A percentile compares a stretch with the other conserved stretches of the same genome.
Evolutionary conservation across 495 filamentous ascomycete genomes (phyloP).

Genomic region (Umbilicaria muhlenbergii): DNA sequence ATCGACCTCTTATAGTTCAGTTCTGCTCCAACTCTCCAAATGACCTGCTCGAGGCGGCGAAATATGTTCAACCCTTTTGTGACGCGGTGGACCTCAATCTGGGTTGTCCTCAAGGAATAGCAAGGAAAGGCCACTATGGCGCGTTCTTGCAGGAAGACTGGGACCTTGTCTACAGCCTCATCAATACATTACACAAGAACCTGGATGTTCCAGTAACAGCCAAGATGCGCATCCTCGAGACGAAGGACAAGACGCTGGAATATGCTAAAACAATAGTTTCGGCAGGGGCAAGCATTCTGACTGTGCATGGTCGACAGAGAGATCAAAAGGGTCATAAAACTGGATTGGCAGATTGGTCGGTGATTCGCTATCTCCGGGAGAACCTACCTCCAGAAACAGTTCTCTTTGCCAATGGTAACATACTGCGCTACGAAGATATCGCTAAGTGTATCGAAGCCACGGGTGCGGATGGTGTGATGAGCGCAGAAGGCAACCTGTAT

Average conservation of each 20-base stretch:
- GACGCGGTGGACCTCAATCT: constrained; percentile 95
- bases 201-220: constrained; percentile 76
- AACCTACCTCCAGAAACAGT: constrained; percentile 76
- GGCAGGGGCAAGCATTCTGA: constrained; percentile 83
- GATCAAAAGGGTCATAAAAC: constrained; percentile 97
- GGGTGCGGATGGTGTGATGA: constrained; percentile 88
- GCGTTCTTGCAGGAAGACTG: constrained; percentile 92
- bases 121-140: constrained; percentile 76
- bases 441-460: constrained; percentile 65
- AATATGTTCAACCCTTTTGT: constrained; percentile 63
- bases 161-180: constrained; percentile 60
- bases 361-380: constrained; percentile 67
- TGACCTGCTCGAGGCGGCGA: constrained; percentile 59
- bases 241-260: constrained; percentile 66
- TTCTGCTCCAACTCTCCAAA: constrained; percentile 88
- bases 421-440: constrained; percentile 72
- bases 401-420: constrained; percentile 93
- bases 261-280: constrained; percentile 81
- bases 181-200: constrained; percentile 57
- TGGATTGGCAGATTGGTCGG: constrained; percentile 80
- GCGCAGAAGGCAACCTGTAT: constrained; percentile 81
- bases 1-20: constrained; percentile 86
- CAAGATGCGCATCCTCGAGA: constrained; percentile 85
- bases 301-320: constrained; percentile 74
- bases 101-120: constrained; percentile 96